Evolutionary conservation across 495 filamentous ascomycete species (phyloP).

Genomic region (Aspergillus saccharolyticus): DNA sequence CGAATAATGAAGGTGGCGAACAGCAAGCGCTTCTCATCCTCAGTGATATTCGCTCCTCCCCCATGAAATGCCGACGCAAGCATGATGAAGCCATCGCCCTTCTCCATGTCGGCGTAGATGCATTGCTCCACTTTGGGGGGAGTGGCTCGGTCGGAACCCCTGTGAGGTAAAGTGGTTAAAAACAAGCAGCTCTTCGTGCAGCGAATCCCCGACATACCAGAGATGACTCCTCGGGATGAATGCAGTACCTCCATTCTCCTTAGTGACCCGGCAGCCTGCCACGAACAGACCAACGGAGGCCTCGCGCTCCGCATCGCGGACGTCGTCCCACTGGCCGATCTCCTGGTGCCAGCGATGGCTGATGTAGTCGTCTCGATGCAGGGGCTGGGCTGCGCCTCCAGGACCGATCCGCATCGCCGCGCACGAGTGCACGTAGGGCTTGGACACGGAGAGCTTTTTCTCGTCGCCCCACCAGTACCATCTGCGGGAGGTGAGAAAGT

Average conservation of each 20-base stretch:
- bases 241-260: conserved; percentile 39
- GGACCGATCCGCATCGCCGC: conserved; percentile 28
- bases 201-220: conserved; percentile 20
- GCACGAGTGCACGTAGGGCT: conserved; percentile 24
- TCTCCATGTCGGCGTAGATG: conserved; percentile 29
- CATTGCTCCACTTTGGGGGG: conserved; percentile 17
- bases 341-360: conserved; percentile 19
- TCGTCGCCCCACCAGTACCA: conserved; percentile 21
- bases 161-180: neutral
- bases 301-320: conserved; percentile 23
- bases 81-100: conserved; percentile 36
- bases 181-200: neutral
- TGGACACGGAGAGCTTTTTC: conserved; percentile 17
- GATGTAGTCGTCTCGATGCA: conserved; percentile 33
- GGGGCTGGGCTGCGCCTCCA: conserved; percentile 25
- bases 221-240: conserved; percentile 42
- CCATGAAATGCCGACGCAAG: conserved; percentile 34
- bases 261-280: conserved; percentile 27
- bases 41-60: conserved; percentile 29
- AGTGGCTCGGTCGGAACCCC: conserved; percentile 1
- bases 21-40: conserved; percentile 18
- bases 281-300: conserved; percentile 28
- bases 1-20: conserved; percentile 31
- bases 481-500: conserved; percentile 23
- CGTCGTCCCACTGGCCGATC: conserved; percentile 11